Conservation (phyloP, 768 basidiomycete genomes). For the Termitomyces eurrhizus region DNA sequence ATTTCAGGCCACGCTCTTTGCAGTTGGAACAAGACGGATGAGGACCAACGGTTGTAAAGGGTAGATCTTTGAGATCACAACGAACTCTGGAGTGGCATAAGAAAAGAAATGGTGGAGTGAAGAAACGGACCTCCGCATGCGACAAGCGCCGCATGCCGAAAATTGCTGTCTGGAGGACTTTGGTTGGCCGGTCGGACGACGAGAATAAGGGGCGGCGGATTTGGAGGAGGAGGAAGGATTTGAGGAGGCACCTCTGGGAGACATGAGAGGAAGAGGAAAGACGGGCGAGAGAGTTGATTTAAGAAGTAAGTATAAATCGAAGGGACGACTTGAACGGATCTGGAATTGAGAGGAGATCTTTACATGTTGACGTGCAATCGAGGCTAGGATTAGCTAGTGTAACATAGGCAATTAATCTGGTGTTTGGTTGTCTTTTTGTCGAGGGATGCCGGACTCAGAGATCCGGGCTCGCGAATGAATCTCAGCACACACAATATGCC, state of each 20-base stretch:
- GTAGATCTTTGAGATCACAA: constrained; percentile 88
- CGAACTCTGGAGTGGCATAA: constrained; percentile 61
- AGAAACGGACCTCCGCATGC: constrained; percentile 67
- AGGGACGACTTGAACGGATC: constrained; percentile 40
- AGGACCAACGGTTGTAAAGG: constrained; percentile 42
- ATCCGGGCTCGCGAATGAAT: constrained; percentile 21
- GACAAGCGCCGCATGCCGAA: constrained; percentile 92
- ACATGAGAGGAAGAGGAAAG: constrained; percentile 40
- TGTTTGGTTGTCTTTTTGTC: constrained; percentile 26
- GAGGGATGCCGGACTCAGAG: constrained; percentile 30
- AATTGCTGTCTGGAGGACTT: constrained; percentile 82
- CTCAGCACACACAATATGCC: constrained; percentile 7
- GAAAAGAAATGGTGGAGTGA: constrained; percentile 10
- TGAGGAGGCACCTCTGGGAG: constrained; percentile 45
- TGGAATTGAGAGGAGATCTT: constrained; percentile 31
- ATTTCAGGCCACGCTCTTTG: constrained; percentile 83
- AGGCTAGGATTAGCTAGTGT: constrained; percentile 10
- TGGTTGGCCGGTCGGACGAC: constrained; percentile 55
- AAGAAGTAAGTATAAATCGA: constrained; percentile 30
- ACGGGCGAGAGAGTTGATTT: constrained; percentile 26
- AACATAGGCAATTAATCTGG: constrained; percentile 12
- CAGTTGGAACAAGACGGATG: constrained; percentile 81
- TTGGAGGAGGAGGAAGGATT: constrained; percentile 29
- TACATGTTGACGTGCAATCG: constrained; percentile 24
- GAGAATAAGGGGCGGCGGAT: constrained; percentile 38